phyloP scores from a whole-genome alignment of 768 basidiomycete species.

The Lyophyllum atratum region DNA sequence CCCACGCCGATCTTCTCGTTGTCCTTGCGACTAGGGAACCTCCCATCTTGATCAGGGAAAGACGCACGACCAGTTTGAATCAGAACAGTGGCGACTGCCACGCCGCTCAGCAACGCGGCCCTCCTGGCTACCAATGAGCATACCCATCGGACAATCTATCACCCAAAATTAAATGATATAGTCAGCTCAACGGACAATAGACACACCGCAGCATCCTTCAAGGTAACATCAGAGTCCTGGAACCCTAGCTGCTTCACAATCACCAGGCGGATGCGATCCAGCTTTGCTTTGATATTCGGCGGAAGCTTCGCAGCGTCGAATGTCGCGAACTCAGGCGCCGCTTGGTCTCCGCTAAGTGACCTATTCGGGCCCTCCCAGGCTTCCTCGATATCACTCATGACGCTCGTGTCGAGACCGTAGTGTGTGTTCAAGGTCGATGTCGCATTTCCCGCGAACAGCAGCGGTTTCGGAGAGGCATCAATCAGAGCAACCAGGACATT shows the following conservation, averaged over 20 bases:
- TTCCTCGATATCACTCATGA: slow-evolving; percentile 81
- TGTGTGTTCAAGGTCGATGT: slow-evolving; percentile 78
- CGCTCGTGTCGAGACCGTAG: slow-evolving; percentile 94
- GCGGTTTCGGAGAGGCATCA: slow-evolving; percentile 67
- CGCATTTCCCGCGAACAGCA: slow-evolving; percentile 82
- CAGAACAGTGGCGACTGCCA: slow-evolving; percentile 84
- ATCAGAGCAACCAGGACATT: slow-evolving; percentile 82
- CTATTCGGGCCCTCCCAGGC: slow-evolving; percentile 60
- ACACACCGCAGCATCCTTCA: slow-evolving; percentile 59
- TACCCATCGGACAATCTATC: slow-evolving; percentile 81
- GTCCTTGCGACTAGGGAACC: slow-evolving; percentile 25
- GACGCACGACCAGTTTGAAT: slow-evolving; percentile 76
- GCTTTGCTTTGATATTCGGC: slow-evolving; percentile 31
- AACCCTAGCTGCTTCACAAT: slow-evolving; percentile 67
- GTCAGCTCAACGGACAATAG: neutral
- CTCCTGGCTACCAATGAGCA: slow-evolving; percentile 77
- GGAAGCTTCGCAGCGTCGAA: slow-evolving; percentile 36
- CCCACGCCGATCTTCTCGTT: slow-evolving; percentile 74
- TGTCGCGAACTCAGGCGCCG: slow-evolving; percentile 36
- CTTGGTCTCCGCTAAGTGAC: slow-evolving; percentile 26
- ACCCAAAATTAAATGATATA: slow-evolving; percentile 18
- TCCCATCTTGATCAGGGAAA: slow-evolving; percentile 42
- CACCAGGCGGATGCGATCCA: slow-evolving; percentile 60
- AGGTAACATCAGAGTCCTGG: slow-evolving; percentile 50
- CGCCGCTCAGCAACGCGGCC: slow-evolving; percentile 81